These are phyloP conservation scores for Pseudogymnoascus sp. DNA, from an alignment of 2,329 filamentous ascomycete species.

Conservation along the genomic window DNA sequence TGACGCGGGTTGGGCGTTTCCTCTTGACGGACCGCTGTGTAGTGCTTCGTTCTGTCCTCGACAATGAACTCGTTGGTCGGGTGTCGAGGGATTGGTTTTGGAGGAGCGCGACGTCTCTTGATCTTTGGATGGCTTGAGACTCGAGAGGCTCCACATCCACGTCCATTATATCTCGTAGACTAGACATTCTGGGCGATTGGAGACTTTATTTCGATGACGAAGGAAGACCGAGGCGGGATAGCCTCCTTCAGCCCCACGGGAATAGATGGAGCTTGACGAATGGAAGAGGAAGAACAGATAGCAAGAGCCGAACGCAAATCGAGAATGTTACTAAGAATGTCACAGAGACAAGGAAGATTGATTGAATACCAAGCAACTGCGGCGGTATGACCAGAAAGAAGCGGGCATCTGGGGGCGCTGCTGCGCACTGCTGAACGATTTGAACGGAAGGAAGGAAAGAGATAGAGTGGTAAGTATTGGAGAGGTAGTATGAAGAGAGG, in stretches of 20 bases:
- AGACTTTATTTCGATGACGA: slow-evolving; percentile 19
- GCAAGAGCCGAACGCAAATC: background rate
- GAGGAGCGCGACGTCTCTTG: slow-evolving; percentile 20
- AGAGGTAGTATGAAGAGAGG: background rate
- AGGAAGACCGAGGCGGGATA: slow-evolving; percentile 20
- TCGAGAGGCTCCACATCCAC: slow-evolving; percentile 30
- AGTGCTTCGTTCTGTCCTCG: background rate
- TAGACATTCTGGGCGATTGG: slow-evolving; percentile 24
- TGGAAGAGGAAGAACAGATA: background rate
- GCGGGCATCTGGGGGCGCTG: slow-evolving; percentile 20
- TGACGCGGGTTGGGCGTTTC: slow-evolving; percentile 24
- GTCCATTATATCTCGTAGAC: slow-evolving; percentile 31
- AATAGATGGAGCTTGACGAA: slow-evolving; percentile 19
- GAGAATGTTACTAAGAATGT: slow-evolving; percentile 1
- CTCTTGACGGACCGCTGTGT: slow-evolving; percentile 20
- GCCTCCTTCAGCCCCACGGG: slow-evolving; percentile 26
- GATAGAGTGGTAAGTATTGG: background rate
- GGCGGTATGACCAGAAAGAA: slow-evolving; percentile 16
- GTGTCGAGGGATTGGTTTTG: slow-evolving; percentile 17
- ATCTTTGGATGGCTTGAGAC: slow-evolving; percentile 29
- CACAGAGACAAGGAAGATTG: slow-evolving; percentile 10
- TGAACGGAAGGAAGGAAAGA: slow-evolving; percentile 11
- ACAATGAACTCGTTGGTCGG: background rate
- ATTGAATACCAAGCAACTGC: slow-evolving; percentile 17
- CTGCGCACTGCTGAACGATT: slow-evolving; percentile 27